Evolutionary conservation across 2,329 filamentous ascomycete species (phyloP).

Genomic region (Cladosporium sp.): DNA sequence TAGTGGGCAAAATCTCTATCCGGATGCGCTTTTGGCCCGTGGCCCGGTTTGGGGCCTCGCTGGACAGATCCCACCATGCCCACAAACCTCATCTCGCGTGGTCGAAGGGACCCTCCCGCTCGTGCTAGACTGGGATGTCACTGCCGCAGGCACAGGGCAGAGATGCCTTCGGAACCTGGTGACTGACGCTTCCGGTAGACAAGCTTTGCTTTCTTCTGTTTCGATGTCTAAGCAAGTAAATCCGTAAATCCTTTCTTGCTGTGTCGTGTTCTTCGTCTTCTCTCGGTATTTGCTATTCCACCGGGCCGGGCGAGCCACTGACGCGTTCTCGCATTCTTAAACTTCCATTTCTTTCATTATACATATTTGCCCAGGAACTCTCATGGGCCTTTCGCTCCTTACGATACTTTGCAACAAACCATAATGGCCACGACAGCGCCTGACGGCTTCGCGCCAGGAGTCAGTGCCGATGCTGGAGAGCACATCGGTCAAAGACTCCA

Average conservation of each 20-base stretch:
- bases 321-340: neutral
- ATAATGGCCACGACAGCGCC: constrained; percentile 14
- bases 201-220: neutral
- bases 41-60: neutral
- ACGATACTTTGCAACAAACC: neutral
- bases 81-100: constrained; percentile 2
- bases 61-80: neutral
- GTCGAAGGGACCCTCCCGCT: neutral
- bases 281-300: constrained; percentile 1
- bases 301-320: neutral
- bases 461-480: constrained; percentile 12
- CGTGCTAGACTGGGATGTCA: neutral
- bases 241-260: too few relatives aligned
- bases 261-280: neutral
- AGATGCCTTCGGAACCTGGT: neutral
- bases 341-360: neutral
- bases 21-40: neutral
- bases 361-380: neutral
- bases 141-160: neutral
- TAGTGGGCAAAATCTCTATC: neutral
- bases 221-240: neutral
- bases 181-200: neutral
- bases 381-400: neutral
- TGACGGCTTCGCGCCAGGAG: constrained; percentile 10
- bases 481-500: constrained; percentile 8